Base-by-base conservation (phyloP, 2,329 filamentous ascomycete species). In the Onygenales sp. region DNA sequence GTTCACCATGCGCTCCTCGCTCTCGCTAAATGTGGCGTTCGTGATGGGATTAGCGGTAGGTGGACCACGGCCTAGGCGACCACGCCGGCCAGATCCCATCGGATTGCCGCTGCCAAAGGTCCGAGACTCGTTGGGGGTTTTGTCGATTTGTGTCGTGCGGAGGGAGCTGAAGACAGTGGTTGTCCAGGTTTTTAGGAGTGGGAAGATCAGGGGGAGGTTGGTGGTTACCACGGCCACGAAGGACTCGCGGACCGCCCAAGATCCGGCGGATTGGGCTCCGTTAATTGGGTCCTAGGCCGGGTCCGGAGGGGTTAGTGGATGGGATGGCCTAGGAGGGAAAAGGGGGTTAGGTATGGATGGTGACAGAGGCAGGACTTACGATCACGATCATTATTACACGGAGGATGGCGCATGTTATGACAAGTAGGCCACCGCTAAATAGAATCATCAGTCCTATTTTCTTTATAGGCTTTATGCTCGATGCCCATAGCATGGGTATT, bases 391-490 rank as follows among this genome's bases (percentile, higher is more conserved):
- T 63, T 5, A 79, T 70, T 52, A 76, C 78, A 44, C 80, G 77
- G 7, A 83, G 65, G 52, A 81, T 74, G 4, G 76, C 78, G 17
- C 75, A 75, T 39, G 76, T 71, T 58, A 79, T 80, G 49, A 82
- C 76, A 58, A 83, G 80, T 11, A 77, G 60, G 6, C 78, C 80
- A 11, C 78, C 78, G 36, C 74, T 74, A 62, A 82, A 83, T 14
- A 84, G 69, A 3, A 81, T 54, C 1, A 79, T 67, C 0, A 83
- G 67, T 3, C 76, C 74, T 1, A 76, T 58, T 60, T 83, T 84
- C 58, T 77, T 78, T 4, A 67, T 63, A 17, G 71, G 68, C 7
- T 66, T 69, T 5, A 84, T 67, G 4, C 71, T 73, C 0, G 79
- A 74, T 54, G 69, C 70, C 72, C 76, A 80, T 1, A 84, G 67